These are phyloP conservation scores for Schizophyllum amplum DNA, from an alignment of 1,284 basidiomycete genomes.

Conservation along the genomic window DNA sequence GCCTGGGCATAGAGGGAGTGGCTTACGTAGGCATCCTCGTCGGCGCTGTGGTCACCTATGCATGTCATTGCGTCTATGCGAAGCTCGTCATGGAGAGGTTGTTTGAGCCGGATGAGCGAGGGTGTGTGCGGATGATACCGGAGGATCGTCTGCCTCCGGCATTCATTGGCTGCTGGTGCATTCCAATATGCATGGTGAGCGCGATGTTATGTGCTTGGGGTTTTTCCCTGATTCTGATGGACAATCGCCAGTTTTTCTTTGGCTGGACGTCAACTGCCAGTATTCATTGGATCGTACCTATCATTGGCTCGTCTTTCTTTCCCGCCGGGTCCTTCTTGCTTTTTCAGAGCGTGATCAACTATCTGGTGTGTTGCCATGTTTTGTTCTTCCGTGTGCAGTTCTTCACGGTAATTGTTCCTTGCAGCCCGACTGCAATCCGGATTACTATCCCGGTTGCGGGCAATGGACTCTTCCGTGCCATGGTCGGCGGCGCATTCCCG, in stretches of 20 bases:
- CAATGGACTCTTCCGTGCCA: constrained; percentile 26
- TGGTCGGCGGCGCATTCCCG: constrained; percentile 28
- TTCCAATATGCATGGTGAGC: neutral
- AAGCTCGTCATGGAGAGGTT: constrained; percentile 17
- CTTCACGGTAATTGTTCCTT: too few relatives aligned
- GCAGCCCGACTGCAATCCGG: constrained; percentile 19
- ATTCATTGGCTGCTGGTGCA: constrained; percentile 12
- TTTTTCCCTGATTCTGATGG: neutral
- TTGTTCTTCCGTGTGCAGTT: too few relatives aligned
- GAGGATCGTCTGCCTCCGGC: constrained; percentile 10
- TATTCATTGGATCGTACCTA: constrained; percentile 24
- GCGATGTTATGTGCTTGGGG: neutral
- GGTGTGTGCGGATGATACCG: constrained; percentile 10
- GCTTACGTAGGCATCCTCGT: constrained; percentile 41
- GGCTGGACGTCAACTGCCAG: constrained; percentile 29
- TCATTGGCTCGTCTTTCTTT: constrained; percentile 19
- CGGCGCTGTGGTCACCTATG: constrained; percentile 19
- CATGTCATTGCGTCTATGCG: constrained; percentile 16
- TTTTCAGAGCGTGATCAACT: constrained; percentile 25
- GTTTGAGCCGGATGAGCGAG: constrained; percentile 6
- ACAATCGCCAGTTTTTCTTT: constrained; percentile 24
- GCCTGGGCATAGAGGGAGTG: constrained; percentile 31
- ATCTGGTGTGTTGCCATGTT: constrained; percentile 17
- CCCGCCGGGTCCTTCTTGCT: constrained; percentile 22
- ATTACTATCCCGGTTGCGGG: constrained; percentile 29